Evolutionary conservation across 768 basidiomycete species (phyloP), one percentile per base, ranked within the genome.

Genomic region (Leucocoprinus sp.): DNA sequence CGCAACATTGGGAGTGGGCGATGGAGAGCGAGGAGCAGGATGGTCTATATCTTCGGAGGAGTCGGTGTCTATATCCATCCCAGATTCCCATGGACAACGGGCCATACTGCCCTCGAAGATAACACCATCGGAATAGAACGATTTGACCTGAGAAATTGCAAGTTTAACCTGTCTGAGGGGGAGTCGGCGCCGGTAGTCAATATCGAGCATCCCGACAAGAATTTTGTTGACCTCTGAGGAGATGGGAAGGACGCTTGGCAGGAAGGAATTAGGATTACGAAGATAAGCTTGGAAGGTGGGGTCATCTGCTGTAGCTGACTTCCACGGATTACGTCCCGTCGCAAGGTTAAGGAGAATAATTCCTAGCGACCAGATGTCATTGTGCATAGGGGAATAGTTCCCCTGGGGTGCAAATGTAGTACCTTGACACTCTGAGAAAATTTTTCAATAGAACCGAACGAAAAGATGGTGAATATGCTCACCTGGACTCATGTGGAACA

Each of bases 401-500:
- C 80, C 79, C 38, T 73, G 77, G 14, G 76, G 78, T 33, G 82
- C 80, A 55, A 82, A 87, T 42, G 71, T 73, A 50, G 88, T 87
- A 34, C 92, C 87, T 61, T 97, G 87, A 60, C 95, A 97, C 65
- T 97, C 91, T 97, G 54, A 57, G 18, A n/a, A n/a, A n/a, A n/a
- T n/a, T n/a, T n/a, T n/a, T n/a, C n/a, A n/a, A 17, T 42, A 48
- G 23, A 15, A 37, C 23, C 27, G 18, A 47, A 28, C 29, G 34
- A 15, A 35, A 42, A 50, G 3, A 6, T 41, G 4, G 63, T 35
- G 36, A 23, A 4, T 17, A 36, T 28, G 23, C 74, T 48, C 64
- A 82, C 87, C 91, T 64, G 95, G 95, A 60, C 90, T 93, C 86
- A 98, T 93, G 66, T 96, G 95, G 64, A 93, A 96, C 28, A 93